These are phyloP conservation scores for Anisodus tanguticus DNA, from an alignment of 257 asterid genomes.

Conservation along the genomic window DNA sequence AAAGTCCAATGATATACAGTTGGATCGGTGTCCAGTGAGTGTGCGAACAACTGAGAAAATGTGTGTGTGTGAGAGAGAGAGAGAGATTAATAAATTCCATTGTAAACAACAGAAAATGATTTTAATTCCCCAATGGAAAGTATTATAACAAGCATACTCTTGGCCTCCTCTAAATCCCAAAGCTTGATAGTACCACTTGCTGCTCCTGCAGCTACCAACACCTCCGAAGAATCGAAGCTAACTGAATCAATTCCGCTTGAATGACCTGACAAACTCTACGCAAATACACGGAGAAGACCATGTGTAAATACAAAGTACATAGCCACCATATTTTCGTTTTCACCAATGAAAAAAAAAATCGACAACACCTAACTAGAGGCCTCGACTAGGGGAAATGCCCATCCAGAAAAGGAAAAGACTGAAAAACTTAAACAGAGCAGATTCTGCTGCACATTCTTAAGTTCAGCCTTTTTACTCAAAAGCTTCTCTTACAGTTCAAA, in stretches of 20 bases:
- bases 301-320: slow-evolving; percentile 1
- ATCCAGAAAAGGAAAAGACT: slow-evolving; percentile 15
- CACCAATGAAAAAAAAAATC: neutral
- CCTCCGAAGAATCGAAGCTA: slow-evolving; percentile 95
- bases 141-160: slow-evolving; percentile 60
- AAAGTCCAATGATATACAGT: slow-evolving; percentile 96
- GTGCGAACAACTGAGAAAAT: slow-evolving; percentile 75
- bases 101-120: neutral
- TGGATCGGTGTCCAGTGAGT: slow-evolving; percentile 97
- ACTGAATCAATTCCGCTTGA: slow-evolving; percentile 99
- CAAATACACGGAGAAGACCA: slow-evolving; percentile 40
- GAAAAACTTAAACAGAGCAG: slow-evolving; percentile 3
- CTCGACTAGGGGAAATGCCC: neutral
- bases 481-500: slow-evolving; percentile 1
- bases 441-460: slow-evolving; percentile 6
- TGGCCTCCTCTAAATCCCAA: slow-evolving; percentile 99
- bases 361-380: neutral
- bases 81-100: neutral
- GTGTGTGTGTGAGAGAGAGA: neutral
- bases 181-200: slow-evolving; percentile 99
- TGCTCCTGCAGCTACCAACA: slow-evolving; percentile 97
- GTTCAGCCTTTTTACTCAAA: neutral
- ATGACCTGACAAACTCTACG: slow-evolving; percentile 96
- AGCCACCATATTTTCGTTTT: neutral
- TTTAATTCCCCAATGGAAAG: slow-evolving; percentile 3